Base-by-base conservation (phyloP, 805 yeast species). In the Kockiozyma suomiensis region DNA sequence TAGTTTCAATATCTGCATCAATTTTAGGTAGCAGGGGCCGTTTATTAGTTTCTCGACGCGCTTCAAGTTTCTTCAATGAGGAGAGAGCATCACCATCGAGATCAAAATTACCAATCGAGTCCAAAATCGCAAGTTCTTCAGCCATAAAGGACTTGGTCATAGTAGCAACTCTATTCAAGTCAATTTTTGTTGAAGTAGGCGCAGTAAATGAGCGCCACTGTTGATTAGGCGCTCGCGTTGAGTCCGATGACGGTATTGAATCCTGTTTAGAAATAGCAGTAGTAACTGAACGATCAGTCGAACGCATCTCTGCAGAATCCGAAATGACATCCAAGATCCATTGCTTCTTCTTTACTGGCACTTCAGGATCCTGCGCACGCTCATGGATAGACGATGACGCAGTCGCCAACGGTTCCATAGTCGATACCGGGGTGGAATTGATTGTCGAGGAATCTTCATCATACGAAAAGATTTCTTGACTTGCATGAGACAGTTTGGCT, bases 91-190 rank as follows among this genome's bases (percentile, higher is more conserved):
- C 49, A 12, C 42, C 25, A 7, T n/a, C 59, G 17, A 35, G 21
- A 28, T 56, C 55, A 23, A 56, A 50, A 25, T 56, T 50, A 10
- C 59, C 59, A 26, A 56, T 50, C n/a, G 47, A 35, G 46, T 56
- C 59, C 32, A 56, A 37, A 32, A 50, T 25, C 21, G 59, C 51
- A 23, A 56, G 55, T n/a, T 56, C 59, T 17, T 48, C 48, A 35
- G 45, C 28, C 50, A 50, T 25, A 50, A 56, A 56, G 6, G 43
- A 13, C 37, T 56, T 50, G 13, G 59, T 50, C 26, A 49, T 33
- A 4, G 50, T 32, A 12, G 32, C 59, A 15, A 49, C 25, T 40
- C 40, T 30, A 23, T 41, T 25, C 6, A 40, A 32, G 32, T 41
- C 53, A 12, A 42, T 43, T 3, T 12, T 40, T 5, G 33, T 21